Conservation (phyloP, 441 rosid species). For the Adansonia grandidieri region DNA sequence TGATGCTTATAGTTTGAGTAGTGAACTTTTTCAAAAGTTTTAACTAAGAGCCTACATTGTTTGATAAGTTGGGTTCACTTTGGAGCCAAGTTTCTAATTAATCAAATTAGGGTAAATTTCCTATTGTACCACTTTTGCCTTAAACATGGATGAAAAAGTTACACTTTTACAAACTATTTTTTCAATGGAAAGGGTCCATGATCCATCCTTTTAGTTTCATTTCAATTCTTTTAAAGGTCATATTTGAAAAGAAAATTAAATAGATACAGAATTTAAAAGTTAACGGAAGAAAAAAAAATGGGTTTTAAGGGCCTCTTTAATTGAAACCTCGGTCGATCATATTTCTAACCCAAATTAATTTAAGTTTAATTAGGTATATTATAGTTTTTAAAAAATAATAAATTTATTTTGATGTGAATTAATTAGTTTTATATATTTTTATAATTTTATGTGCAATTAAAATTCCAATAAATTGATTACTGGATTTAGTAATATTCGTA, state of each 20-base stretch:
- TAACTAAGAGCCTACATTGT: conserved; percentile 3
- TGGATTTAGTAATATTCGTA: too few species aligned
- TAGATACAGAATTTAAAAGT: background rate
- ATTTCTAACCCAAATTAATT: background rate
- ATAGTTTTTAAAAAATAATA: too few species aligned
- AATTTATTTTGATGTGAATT: too few species aligned
- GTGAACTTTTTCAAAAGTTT: conserved; percentile 5
- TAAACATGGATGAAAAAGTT: conserved; percentile 19
- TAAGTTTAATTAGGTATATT: background rate
- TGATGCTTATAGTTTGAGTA: conserved; percentile 14
- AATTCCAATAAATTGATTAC: too few species aligned
- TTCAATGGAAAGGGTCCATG: conserved; percentile 28
- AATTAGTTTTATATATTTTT: too few species aligned
- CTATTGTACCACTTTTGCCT: background rate
- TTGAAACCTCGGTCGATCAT: background rate
- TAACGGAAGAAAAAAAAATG: conserved; percentile 2
- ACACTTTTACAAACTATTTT: background rate
- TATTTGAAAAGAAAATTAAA: background rate
- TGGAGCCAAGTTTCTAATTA: background rate
- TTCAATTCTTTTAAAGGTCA: background rate
- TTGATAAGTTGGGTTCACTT: conserved; percentile 3
- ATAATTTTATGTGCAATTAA: too few species aligned
- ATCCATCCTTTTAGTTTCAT: background rate
- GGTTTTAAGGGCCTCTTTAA: background rate
- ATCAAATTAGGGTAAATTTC: conserved; percentile 9